Conservation (phyloP, 495 filamentous ascomycete species). For the Neurospora pannonica region DNA sequence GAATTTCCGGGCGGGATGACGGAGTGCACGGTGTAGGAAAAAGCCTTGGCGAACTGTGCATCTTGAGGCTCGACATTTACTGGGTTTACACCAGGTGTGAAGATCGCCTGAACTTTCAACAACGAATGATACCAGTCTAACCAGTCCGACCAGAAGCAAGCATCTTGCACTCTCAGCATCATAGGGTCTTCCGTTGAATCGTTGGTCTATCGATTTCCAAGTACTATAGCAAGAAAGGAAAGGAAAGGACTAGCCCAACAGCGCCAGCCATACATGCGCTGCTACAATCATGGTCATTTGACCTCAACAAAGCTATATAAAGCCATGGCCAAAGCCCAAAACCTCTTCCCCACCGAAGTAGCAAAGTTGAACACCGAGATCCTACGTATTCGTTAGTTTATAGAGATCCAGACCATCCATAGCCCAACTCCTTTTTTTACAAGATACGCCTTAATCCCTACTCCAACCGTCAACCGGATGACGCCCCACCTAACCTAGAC, state of each 20-base stretch:
- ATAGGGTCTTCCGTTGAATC: neutral
- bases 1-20: neutral
- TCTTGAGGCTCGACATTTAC: neutral
- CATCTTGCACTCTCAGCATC: neutral
- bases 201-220: neutral
- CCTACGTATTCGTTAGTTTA: neutral
- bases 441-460: neutral
- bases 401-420: neutral
- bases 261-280: neutral
- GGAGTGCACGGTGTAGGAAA: neutral
- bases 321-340: neutral
- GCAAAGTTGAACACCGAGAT: neutral
- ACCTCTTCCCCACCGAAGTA: neutral
- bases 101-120: neutral
- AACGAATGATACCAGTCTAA: neutral
- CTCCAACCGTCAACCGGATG: neutral
- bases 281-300: neutral
- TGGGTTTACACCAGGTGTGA: neutral
- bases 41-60: neutral
- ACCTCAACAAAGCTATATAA: neutral
- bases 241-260: neutral
- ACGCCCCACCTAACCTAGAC: neutral
- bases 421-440: neutral
- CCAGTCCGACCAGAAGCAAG: neutral
- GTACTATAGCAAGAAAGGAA: neutral